Evolutionary conservation across 768 basidiomycete species (phyloP), one percentile per base, ranked within the genome.

Genomic region (Hemileccinum rubropunctum): DNA sequence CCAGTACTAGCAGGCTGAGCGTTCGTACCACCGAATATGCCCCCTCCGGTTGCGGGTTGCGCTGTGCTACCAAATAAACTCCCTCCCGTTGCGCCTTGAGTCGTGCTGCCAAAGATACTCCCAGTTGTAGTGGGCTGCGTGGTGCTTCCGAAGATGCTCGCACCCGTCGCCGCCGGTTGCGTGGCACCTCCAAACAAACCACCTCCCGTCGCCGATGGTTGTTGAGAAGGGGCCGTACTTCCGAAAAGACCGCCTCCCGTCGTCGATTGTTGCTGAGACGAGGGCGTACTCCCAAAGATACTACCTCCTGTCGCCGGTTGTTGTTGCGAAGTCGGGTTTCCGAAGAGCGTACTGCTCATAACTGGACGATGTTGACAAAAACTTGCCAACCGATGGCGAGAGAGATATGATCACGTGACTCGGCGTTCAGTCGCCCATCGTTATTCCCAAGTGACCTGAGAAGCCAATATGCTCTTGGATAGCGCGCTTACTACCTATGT

Each of bases 261-360:
- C 14, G 56, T 45, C 6, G 58, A 49, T 47, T 56, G 63, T 39
- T 60, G 64, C 27, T 71, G 67, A 30, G 65, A 50, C 13, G 48
- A 45, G 55, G 53, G 51, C 8, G 55, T 53, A 34, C 27, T 48
- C 20, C 66, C 68, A n/a, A 68, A 69, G 15, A 69, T 20, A 48
- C 21, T 42, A 13, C 59, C 53, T 1, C 62, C 57, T 26, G 67
- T 38, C 32, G 61, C 41, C 0, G 58, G 54, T n/a, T 59, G 62
- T 48, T 60, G 60, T 14, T 61, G 66, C 14, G 52, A 21, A 15
- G 50, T 42, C 21, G 65, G 12, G 21, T 64, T 64, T 36, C 59
- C 66, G 28, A 66, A 66, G 45, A 60, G 47, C 27, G 47, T 53
- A 36, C 46, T 49, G 2, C 46, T 35, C 54, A 63, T 60, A 3